Evolutionary conservation across 2,329 filamentous ascomycete genomes (phyloP), one percentile per base, ranked within the genome.

Genomic region (Laburnicola sp.): DNA sequence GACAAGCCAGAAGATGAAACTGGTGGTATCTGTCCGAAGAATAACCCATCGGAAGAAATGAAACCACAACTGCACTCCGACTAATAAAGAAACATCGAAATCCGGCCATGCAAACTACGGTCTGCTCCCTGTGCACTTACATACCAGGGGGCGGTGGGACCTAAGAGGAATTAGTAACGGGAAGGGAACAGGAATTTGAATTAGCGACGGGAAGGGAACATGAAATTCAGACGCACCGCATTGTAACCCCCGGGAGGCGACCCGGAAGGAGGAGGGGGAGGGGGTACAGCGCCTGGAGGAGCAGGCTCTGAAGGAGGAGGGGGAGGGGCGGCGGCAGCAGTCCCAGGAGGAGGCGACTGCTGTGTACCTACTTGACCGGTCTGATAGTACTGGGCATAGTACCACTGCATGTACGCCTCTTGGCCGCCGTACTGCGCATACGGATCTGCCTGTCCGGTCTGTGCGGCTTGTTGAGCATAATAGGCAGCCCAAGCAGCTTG

Each of bases 401-500:
- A 72, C 51, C 58, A 58, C 41, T 63, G 62, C 42, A 65, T 51
- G 47, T 74, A 74, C 8, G 56, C 60, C 11, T 70, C 60, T 42
- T 72, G 97, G 48, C 93, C 93, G 56, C 93, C 93, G 63, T 94
- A 97, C 6, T 89, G 86, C 36, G 91, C 91, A 71, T 97, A 97
- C 0, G 92, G 93, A 66, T 97, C 91, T 56, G 82, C 78, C 48
- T 80, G 76, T 56, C 78, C 79, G 36, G 36, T 32, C 11, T 67
- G 67, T 27, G 62, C 65, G 55, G 92, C 93, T 72, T 95, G 94
- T 70, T 91, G 87, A 2, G 89, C 87, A 70, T 95, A 84, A 70
- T 94, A 94, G 63, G 95, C 88, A 63, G 95, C 88, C 46, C 37
- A 34, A 8, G 77, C 73, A 45, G 69, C 61, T 45, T 67, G 62